A percentile compares a stretch with the other conserved stretches of the same genome.
phyloP scores from a whole-genome alignment of 2,329 filamentous ascomycete genomes.

The Tolypocladium amazonense region DNA sequence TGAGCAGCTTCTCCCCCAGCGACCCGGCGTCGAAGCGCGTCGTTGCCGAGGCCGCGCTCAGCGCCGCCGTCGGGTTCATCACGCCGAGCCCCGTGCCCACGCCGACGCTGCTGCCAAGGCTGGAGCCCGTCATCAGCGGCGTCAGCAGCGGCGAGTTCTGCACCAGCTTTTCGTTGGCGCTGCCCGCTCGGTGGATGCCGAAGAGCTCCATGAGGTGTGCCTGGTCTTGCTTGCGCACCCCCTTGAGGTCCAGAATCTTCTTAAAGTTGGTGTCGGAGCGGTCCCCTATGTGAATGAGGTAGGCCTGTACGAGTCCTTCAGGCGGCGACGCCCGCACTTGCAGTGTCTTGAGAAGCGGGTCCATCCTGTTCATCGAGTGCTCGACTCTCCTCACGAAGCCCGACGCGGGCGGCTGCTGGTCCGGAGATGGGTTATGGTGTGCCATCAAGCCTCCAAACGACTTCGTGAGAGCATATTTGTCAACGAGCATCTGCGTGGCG shows the following conservation, averaged over 20 bases:
- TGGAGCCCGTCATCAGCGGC: conserved; percentile 43
- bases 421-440: conserved; percentile 40
- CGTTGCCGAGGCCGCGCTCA: conserved; percentile 21
- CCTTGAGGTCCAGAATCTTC: conserved; percentile 93
- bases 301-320: conserved; percentile 91
- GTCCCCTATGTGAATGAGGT: conserved; percentile 93
- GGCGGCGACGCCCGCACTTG: conserved; percentile 87
- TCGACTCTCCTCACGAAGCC: conserved; percentile 81
- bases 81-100: conserved; percentile 22
- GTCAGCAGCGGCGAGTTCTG: conserved; percentile 61
- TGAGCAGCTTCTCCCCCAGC: conserved; percentile 80
- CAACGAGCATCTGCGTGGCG: conserved; percentile 68
- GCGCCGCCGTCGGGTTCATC: conserved; percentile 33
- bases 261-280: conserved; percentile 89
- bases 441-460: conserved; percentile 62
- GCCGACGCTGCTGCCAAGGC: conserved; percentile 20
- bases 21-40: conserved; percentile 68
- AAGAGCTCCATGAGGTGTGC: conserved; percentile 78
- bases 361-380: conserved; percentile 73
- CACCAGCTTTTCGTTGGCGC: conserved; percentile 59
- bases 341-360: conserved; percentile 88
- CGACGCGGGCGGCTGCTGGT: conserved; percentile 30
- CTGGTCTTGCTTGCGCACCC: conserved; percentile 77
- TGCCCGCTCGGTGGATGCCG: conserved; percentile 64
- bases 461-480: conserved; percentile 84